phyloP scores from a whole-genome alignment of 2,329 filamentous ascomycete species.

The Pestalotiopsis sp. region DNA sequence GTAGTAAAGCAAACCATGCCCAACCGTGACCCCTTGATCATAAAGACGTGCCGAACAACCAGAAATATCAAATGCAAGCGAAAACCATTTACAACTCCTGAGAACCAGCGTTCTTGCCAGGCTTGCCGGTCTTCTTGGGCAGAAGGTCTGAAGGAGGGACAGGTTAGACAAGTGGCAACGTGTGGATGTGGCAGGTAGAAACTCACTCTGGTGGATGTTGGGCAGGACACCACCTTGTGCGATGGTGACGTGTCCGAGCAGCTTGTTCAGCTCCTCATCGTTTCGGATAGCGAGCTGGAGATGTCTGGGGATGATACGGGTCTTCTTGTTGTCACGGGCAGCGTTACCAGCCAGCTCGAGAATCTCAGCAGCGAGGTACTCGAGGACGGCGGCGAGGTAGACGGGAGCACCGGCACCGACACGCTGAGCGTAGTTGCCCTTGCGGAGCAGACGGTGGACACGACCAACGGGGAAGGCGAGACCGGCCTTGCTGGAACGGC shows the following conservation, averaged over 20 bases:
- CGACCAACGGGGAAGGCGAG: slow-evolving; percentile 98
- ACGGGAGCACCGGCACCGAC: slow-evolving; percentile 98
- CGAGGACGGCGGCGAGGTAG: slow-evolving; percentile 95
- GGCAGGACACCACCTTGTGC: slow-evolving; percentile 96
- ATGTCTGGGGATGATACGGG: slow-evolving; percentile 98
- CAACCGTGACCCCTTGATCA: slow-evolving; percentile 80
- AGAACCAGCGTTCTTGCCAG: slow-evolving; percentile 79
- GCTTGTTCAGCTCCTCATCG: slow-evolving; percentile 99
- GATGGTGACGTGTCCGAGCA: slow-evolving; percentile 93
- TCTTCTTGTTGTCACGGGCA: slow-evolving; percentile 99
- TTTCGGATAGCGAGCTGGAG: slow-evolving; percentile 99
- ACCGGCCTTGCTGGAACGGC: slow-evolving; percentile 98
- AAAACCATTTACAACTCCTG: slow-evolving; percentile 80
- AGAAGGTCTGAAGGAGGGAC: slow-evolving; percentile 72
- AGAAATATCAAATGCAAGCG: slow-evolving; percentile 59
- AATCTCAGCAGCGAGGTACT: slow-evolving; percentile 98
- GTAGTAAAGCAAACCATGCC: slow-evolving; percentile 64
- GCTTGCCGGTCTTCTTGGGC: slow-evolving; percentile 98
- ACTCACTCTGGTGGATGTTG: slow-evolving; percentile 96
- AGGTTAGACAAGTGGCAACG: slow-evolving; percentile 37
- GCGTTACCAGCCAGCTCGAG: slow-evolving; percentile 98
- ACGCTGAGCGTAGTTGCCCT: slow-evolving; percentile 99
- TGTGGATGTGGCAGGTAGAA: slow-evolving; percentile 23
- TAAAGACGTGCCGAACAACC: slow-evolving; percentile 71
- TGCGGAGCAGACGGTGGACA: slow-evolving; percentile 98